Evolutionary conservation across 129 eudicot genomes (phyloP).

Genomic region (Flaveria bidentis): DNA sequence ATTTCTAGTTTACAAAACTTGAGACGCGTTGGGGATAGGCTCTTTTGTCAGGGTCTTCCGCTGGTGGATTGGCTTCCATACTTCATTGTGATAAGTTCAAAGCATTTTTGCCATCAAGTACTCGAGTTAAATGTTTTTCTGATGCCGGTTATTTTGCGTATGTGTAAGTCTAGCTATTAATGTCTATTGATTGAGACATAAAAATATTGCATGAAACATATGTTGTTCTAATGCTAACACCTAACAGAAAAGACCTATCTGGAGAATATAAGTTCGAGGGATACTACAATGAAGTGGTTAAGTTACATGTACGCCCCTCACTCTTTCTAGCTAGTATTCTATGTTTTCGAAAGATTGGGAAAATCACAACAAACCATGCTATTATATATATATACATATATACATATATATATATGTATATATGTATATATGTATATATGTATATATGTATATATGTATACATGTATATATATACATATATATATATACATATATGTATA

Average conservation of each 20-base stretch:
- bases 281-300: constrained; percentile 24
- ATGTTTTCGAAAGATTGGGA: background rate
- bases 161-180: constrained; percentile 34
- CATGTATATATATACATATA: too few relatives aligned
- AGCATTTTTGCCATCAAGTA: constrained; percentile 27
- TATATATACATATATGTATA: too few relatives aligned
- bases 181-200: background rate
- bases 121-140: constrained; percentile 40
- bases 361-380: background rate
- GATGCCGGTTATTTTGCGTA: constrained; percentile 49
- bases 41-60: constrained; percentile 48
- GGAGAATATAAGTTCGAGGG: constrained; percentile 30
- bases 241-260: constrained; percentile 34
- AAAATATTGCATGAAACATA: background rate
- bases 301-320: constrained; percentile 32
- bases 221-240: background rate
- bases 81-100: constrained; percentile 41
- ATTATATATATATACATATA: background rate
- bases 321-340: background rate
- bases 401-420: too few relatives aligned
- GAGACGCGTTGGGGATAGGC: background rate
- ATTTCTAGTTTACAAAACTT: background rate
- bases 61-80: constrained; percentile 51
- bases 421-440: too few relatives aligned
- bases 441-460: too few relatives aligned